Percentiles rank a stretch among this genome's conserved stretches.
Conservation (phyloP, 1,284 basidiomycete species). For the Butyriboletus appendiculatus region DNA sequence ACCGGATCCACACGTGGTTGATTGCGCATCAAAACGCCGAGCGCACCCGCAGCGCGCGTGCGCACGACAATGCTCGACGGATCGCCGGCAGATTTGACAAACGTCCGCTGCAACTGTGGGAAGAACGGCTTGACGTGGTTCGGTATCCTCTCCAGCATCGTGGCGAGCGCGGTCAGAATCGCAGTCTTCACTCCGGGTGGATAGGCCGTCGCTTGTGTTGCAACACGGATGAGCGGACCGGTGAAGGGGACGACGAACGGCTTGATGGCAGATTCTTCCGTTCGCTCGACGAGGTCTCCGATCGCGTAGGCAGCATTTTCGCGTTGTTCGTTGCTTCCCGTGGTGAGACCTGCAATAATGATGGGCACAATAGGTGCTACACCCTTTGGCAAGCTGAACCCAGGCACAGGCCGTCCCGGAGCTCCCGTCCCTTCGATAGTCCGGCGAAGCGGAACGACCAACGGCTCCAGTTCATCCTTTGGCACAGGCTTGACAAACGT, state of each 20-base stretch:
- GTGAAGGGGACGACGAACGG: constrained; percentile 97
- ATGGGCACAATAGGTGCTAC: constrained; percentile 86
- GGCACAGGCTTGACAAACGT: constrained; percentile 88
- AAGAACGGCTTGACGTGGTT: constrained; percentile 96
- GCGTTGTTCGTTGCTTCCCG: constrained; percentile 80
- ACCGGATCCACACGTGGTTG: constrained; percentile 87
- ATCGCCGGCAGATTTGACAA: constrained; percentile 93
- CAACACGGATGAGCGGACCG: constrained; percentile 93
- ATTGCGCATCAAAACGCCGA: constrained; percentile 92
- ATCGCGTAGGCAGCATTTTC: constrained; percentile 96
- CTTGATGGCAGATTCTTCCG: constrained; percentile 88
- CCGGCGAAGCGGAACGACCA: constrained; percentile 87
- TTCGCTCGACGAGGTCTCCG: constrained; percentile 91
- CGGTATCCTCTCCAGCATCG: constrained; percentile 84
- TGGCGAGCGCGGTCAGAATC: constrained; percentile 80
- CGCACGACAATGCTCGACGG: constrained; percentile 80
- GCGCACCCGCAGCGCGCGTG: constrained; percentile 77
- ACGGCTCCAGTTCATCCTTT: constrained; percentile 90
- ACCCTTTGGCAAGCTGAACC: constrained; percentile 90
- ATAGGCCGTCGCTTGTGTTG: constrained; percentile 84
- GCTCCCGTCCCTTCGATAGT: constrained; percentile 87
- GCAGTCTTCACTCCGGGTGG: constrained; percentile 91
- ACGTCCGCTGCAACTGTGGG: constrained; percentile 95
- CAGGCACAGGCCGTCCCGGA: constrained; percentile 79
- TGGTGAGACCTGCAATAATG: constrained; percentile 85